These are phyloP conservation scores for Claviceps digitariae DNA, from an alignment of 2,329 filamentous ascomycete species.

Conservation along the genomic window DNA sequence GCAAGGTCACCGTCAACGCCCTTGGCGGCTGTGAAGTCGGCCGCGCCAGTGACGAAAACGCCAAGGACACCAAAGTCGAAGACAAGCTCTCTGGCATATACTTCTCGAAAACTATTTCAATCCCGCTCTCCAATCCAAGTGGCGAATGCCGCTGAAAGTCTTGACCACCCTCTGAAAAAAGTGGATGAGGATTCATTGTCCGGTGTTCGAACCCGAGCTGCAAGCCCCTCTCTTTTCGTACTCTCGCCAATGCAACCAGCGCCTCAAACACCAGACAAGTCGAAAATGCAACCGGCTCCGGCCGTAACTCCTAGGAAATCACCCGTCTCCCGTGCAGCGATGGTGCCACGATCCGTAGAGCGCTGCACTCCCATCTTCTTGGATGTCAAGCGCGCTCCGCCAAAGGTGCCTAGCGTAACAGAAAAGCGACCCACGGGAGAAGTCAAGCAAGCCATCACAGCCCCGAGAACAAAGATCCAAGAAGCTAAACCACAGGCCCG, in stretches of 20 bases:
- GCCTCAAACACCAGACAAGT: constrained; percentile 2
- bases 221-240: constrained; percentile 2
- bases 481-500: background rate
- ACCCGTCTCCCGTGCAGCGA: background rate
- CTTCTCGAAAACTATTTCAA: background rate
- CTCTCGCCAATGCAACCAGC: background rate
- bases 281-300: background rate
- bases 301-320: background rate
- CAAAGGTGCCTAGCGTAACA: background rate
- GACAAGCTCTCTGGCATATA: background rate
- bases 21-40: background rate
- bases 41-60: background rate
- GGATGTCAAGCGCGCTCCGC: background rate
- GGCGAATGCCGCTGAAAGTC: background rate
- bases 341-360: constrained; percentile 4
- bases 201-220: background rate
- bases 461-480: background rate
- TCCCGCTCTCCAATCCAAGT: background rate
- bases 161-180: background rate
- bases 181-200: background rate
- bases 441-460: constrained; percentile 5
- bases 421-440: constrained; percentile 6
- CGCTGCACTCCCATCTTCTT: constrained; percentile 6
- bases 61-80: background rate
- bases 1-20: background rate